Percentiles rank a stretch among this genome's conserved stretches.
Evolutionary conservation across 805 yeast genomes (phyloP).

Genomic region (Metschnikowia peoriensis): DNA sequence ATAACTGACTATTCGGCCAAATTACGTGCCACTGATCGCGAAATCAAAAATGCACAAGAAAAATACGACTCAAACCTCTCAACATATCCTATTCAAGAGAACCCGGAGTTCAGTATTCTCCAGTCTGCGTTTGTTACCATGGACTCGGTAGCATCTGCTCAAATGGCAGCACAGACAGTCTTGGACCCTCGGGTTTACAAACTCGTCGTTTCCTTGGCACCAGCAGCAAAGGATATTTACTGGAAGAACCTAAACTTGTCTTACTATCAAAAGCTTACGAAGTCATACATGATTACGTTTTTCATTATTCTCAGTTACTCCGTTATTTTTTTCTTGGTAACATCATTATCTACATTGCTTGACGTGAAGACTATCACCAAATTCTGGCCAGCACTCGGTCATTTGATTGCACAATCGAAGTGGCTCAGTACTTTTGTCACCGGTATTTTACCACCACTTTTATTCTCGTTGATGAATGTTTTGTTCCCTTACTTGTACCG

Average conservation of each 20-base stretch:
- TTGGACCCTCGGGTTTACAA: constrained; percentile 46
- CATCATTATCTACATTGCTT: constrained; percentile 55
- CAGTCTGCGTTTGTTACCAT: constrained; percentile 48
- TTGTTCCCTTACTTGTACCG: constrained; percentile 55
- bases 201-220: constrained; percentile 42
- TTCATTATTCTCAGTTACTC: constrained; percentile 49
- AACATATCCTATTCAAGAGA: constrained; percentile 25
- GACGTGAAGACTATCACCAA: constrained; percentile 55
- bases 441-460: constrained; percentile 60
- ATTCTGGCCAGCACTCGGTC: constrained; percentile 59
- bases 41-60: constrained; percentile 35
- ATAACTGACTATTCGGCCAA: constrained; percentile 34
- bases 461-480: constrained; percentile 54
- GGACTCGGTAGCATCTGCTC: constrained; percentile 49
- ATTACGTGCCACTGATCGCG: constrained; percentile 35
- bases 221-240: constrained; percentile 46
- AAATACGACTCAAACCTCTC: constrained; percentile 29
- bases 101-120: constrained; percentile 36
- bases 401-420: constrained; percentile 48
- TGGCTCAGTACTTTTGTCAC: constrained; percentile 56
- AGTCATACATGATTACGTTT: constrained; percentile 41
- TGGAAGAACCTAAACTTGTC: constrained; percentile 47
- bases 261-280: constrained; percentile 35
- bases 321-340: constrained; percentile 52
- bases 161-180: constrained; percentile 48